Conservation (phyloP, 1,284 basidiomycete species). For the Chalciporus sp. region DNA sequence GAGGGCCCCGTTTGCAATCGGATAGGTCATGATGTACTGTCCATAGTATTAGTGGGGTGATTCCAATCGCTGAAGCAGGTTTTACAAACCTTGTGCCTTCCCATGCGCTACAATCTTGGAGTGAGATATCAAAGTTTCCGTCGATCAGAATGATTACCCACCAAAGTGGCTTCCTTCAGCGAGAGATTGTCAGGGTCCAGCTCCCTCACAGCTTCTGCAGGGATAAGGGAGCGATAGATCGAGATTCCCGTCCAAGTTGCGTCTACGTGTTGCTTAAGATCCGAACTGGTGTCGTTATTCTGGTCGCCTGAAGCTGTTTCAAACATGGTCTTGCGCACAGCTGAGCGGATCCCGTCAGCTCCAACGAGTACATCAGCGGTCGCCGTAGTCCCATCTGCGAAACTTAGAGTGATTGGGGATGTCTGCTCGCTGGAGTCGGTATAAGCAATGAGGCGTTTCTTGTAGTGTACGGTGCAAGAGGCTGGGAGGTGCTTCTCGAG, state of each 20-base stretch:
- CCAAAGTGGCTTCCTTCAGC: not conserved
- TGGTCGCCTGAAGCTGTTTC: constrained; percentile 10
- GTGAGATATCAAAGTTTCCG: not conserved
- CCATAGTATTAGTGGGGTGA: not conserved
- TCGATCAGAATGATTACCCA: not conserved
- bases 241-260: constrained; percentile 22
- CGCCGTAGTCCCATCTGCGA: constrained; percentile 22
- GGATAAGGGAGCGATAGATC: constrained; percentile 20
- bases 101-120: not conserved
- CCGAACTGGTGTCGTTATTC: not conserved
- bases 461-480: constrained; percentile 22
- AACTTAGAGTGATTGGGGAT: constrained; percentile 14
- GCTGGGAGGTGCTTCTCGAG: constrained; percentile 23
- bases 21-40: constrained; percentile 46
- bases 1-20: constrained; percentile 40
- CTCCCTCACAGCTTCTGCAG: constrained; percentile 15
- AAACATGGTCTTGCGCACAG: constrained; percentile 22
- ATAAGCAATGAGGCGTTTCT: constrained; percentile 24
- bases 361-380: constrained; percentile 18
- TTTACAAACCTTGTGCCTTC: constrained; percentile 1
- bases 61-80: not conserved
- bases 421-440: not conserved
- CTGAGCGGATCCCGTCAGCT: constrained; percentile 21
- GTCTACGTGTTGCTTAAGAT: constrained; percentile 18
- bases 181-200: constrained; percentile 4